Evolutionary conservation across 2,329 filamentous ascomycete genomes (phyloP), one percentile per base, ranked within the genome.

Genomic region (Cordyceps militaris): DNA sequence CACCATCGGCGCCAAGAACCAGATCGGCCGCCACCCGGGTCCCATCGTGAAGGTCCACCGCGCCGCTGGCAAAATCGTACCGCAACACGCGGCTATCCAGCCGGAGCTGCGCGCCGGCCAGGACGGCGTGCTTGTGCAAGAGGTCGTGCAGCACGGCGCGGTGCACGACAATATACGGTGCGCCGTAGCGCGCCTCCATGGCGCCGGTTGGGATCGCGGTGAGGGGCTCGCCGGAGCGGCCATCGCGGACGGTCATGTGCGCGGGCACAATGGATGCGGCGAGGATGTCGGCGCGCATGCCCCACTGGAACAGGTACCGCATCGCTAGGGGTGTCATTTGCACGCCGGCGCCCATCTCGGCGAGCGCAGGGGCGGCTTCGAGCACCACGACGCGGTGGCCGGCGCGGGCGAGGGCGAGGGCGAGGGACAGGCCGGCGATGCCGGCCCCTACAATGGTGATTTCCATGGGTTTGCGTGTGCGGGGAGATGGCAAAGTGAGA

Each of bases 381-480:
- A 83, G 71, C 1, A 82, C 59, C 4, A 78, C 60, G 61, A 76
- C 81, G 60, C 79, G 72, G 59, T 82, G 75, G 23, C 64, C 65
- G 24, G 73, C 67, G 42, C 65, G 65, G 56, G 79, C 71, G 2
- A 82, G 72, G 57, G 73, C 70, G 26, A 64, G 56, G 24, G 65
- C 65, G 40, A 66, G 52, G 14, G 64, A 63, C 7, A 67, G 61
- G 5, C 79, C 79, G 4, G 73, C 70, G 16, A 81, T 68, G 42
- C 75, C 72, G 10, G 76, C 79, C 16, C 79, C 79, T 1, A 71
- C 75, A 32, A 82, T 79, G 65, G 61, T 60, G 46, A 63, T 47
- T 36, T 55, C 59, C 61, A 62, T 62, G 10, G n/a, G n/a, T n/a
- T n/a, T n/a, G n/a, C n/a, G n/a, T n/a, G n/a, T n/a, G n/a, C n/a